Evolutionary conservation across 2,329 filamentous ascomycete species (phyloP), one percentile per base, ranked within the genome.

Genomic region (Byssothecium circinans): DNA sequence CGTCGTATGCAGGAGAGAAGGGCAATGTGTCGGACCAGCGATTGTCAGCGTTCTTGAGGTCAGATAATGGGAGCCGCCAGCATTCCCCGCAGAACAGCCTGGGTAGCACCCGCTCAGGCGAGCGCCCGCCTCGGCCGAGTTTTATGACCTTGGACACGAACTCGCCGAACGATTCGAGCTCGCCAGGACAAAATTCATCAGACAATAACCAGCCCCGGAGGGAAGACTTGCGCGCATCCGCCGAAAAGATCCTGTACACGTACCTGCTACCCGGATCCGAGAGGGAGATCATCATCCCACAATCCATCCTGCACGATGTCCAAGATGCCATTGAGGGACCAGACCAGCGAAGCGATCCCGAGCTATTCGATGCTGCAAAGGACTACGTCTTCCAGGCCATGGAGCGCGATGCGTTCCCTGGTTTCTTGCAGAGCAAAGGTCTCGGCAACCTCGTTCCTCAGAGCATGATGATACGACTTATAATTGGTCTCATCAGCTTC

Each of bases 361-460:
- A 99, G 71, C 88, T 99, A 11, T 99, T 99, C 63, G 94, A 97
- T 68, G 85, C 89, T 17, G 94, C 94, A 45, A 99, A 99, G 77
- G 94, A 99, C 75, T 99, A 97, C 69, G 94, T 97, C 53, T 99
- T 97, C 72, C 95, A 99, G 74, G 95, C 95, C 27, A 99, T 99
- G 94, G 95, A 99, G 75, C 84, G 95, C 46, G 94, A 99, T 75
- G 94, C 95, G n/a, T 99, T 96, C 69, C 94, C 95, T 0, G 92
- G 92, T 1, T 99, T 99, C 74, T 79, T 99, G 49, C 83, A 92
- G 66, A 89, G 90, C 75, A 97, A 97, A 75, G 94, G 94, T 2
- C 79, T 99, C 19, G 95, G 95, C 50, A 99, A 99, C 65, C 81
- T 99, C 12, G 92, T 99, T 22, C 94, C 92, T 2, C 84, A 92